Conservation (phyloP, 495 filamentous ascomycete species). For the Diplogelasinospora grovesii region DNA sequence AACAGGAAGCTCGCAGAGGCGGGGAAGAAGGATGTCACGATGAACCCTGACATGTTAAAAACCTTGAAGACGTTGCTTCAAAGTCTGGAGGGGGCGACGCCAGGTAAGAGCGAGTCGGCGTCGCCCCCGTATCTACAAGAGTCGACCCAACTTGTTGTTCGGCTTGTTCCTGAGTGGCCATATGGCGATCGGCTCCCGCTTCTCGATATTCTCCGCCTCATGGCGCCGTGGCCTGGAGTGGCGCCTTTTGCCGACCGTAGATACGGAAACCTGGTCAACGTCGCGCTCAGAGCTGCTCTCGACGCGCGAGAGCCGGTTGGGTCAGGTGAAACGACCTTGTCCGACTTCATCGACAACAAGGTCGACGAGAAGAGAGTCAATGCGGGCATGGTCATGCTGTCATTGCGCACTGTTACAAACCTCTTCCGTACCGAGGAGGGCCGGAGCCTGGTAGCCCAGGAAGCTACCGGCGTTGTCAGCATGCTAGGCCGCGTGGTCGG, state of each 20-base stretch:
- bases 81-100: not conserved
- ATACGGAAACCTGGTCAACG: constrained; percentile 47
- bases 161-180: constrained; percentile 69
- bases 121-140: constrained; percentile 54
- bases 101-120: constrained; percentile 38
- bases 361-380: constrained; percentile 18
- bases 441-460: constrained; percentile 49
- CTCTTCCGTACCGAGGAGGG: constrained; percentile 73
- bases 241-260: constrained; percentile 43
- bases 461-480: constrained; percentile 49
- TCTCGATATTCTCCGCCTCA: constrained; percentile 76
- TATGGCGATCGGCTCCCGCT: constrained; percentile 69
- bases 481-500: constrained; percentile 37
- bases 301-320: constrained; percentile 34
- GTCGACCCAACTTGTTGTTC: constrained; percentile 48
- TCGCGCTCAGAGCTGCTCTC: constrained; percentile 23
- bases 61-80: constrained; percentile 12
- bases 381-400: constrained; percentile 79
- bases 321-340: constrained; percentile 30
- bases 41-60: constrained; percentile 64
- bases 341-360: constrained; percentile 7
- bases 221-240: constrained; percentile 59
- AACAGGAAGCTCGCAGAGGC: constrained; percentile 33
- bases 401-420: constrained; percentile 76
- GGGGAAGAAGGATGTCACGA: constrained; percentile 63